Conservation (phyloP, 768 basidiomycete species). For the Neoboletus magnificus region DNA sequence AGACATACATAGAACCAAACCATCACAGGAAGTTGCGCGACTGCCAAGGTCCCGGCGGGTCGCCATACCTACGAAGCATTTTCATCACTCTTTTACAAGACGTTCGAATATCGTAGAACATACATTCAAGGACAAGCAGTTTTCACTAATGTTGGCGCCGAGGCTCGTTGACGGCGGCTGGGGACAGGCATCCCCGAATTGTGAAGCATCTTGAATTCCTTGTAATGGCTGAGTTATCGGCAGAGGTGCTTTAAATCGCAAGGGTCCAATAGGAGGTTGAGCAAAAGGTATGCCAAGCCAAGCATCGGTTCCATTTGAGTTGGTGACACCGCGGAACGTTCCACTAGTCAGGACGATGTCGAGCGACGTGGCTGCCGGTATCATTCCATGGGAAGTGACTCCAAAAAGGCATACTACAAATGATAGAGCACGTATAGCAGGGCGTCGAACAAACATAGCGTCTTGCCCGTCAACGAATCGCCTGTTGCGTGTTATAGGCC, state of each 20-base stretch:
- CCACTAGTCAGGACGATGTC: conserved; percentile 43
- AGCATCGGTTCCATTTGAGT: conserved; percentile 44
- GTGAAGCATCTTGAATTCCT: conserved; percentile 40
- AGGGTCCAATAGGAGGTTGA: conserved; percentile 48
- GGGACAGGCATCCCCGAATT: conserved; percentile 56
- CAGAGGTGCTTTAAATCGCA: conserved; percentile 57
- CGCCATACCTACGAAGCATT: conserved; percentile 15
- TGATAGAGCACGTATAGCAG: neutral
- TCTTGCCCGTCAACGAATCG: neutral
- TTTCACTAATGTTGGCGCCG: conserved; percentile 47
- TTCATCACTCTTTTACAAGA: neutral
- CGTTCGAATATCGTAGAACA: neutral
- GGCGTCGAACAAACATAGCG: neutral
- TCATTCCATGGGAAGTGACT: neutral
- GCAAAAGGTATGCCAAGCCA: conserved; percentile 66
- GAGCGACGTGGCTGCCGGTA: neutral
- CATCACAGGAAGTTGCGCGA: conserved; percentile 14
- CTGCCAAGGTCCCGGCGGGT: conserved; percentile 3
- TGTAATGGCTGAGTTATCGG: conserved; percentile 33
- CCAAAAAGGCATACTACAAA: neutral
- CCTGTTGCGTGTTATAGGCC: too few relatives aligned
- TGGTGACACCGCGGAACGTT: conserved; percentile 44
- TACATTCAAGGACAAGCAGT: conserved; percentile 55
- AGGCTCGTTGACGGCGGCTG: conserved; percentile 38
- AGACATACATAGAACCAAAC: conserved; percentile 22